phyloP scores from a whole-genome alignment of 495 filamentous ascomycete species.

The Bacidia rubella region DNA sequence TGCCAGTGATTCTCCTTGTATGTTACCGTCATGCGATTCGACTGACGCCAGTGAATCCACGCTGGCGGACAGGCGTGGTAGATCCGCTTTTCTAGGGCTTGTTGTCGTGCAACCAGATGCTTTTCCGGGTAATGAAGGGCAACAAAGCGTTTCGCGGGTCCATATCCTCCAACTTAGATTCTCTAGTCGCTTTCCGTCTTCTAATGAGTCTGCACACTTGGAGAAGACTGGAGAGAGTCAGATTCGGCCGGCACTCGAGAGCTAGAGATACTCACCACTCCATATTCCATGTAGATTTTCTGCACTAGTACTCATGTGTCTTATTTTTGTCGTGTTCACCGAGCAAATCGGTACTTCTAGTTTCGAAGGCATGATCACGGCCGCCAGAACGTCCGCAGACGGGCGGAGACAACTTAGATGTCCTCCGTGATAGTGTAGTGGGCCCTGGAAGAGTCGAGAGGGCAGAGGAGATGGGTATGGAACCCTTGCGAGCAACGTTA shows the following conservation, averaged over 20 bases:
- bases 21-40: conserved; percentile 57
- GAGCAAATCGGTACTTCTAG: conserved; percentile 63
- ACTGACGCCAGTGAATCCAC: conserved; percentile 71
- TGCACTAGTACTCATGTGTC: conserved; percentile 88
- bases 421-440: neutral
- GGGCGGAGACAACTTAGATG: neutral
- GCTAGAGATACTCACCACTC: conserved; percentile 58
- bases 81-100: conserved; percentile 36
- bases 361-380: conserved; percentile 40
- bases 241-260: conserved; percentile 6
- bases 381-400: neutral
- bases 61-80: conserved; percentile 83
- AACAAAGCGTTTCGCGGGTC: conserved; percentile 94
- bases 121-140: conserved; percentile 47
- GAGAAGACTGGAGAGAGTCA: conserved; percentile 58
- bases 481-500: too few relatives aligned
- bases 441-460: too few relatives aligned
- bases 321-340: conserved; percentile 73
- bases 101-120: conserved; percentile 30
- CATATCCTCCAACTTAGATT: conserved; percentile 94
- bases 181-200: conserved; percentile 82
- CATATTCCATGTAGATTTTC: conserved; percentile 96
- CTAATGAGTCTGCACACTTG: conserved; percentile 85
- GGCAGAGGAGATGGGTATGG: too few relatives aligned
- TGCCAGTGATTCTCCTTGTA: conserved; percentile 34